Conservation (phyloP, 371 early-diverging fungal genomes). For the Apophysomyces ossiformis region DNA sequence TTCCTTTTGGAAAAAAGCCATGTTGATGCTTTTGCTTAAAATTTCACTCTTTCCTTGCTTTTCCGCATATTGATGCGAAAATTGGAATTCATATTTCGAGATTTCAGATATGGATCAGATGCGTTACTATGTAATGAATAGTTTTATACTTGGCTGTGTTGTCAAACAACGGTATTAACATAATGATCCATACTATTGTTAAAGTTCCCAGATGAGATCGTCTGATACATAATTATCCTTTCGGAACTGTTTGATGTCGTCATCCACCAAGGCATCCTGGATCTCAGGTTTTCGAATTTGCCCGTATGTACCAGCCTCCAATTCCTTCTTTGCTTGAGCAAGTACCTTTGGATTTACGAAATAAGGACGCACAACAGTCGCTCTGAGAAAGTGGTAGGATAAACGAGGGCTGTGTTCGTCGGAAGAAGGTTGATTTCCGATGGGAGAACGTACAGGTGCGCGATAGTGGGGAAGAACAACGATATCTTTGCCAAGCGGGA, state of each 20-base stretch:
- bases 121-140: no score
- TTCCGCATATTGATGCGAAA: no score
- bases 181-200: neutral
- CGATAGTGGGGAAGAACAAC: neutral
- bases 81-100: no score
- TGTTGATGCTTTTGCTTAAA: no score
- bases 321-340: slow-evolving; percentile 6
- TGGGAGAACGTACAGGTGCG: neutral
- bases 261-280: slow-evolving; percentile 9
- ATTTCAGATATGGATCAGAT: no score
- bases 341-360: neutral
- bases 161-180: no score
- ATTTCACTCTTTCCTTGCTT: no score
- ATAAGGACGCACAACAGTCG: slow-evolving; percentile 2
- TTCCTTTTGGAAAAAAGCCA: no score
- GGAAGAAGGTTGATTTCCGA: neutral
- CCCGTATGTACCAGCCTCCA: slow-evolving; percentile 2
- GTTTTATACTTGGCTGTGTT: no score
- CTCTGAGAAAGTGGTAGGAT: neutral
- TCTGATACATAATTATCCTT: slow-evolving; percentile 5
- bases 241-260: slow-evolving; percentile 1
- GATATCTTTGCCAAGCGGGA: slow-evolving; percentile 6
- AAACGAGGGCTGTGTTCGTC: neutral
- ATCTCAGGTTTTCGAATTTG: slow-evolving; percentile 1
- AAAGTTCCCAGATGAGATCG: neutral